Evolutionary conservation across 768 basidiomycete genomes (phyloP).

Genomic region (Trametes coccinea): DNA sequence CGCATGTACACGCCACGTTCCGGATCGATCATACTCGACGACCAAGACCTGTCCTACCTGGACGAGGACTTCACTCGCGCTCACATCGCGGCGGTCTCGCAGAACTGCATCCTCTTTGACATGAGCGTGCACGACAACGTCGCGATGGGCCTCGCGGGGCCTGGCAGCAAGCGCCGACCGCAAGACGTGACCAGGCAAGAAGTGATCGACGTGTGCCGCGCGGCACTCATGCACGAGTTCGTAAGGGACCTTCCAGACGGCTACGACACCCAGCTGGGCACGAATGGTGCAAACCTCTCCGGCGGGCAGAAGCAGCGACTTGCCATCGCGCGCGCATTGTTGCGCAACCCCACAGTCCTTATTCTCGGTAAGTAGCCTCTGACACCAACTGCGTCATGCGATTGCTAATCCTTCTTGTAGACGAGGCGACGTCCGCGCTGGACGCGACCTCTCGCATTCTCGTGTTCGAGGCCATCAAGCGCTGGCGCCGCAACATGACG

Average conservation of each 20-base stretch:
- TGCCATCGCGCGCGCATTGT: conserved; percentile 81
- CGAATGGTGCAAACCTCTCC: conserved; percentile 73
- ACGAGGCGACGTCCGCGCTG: conserved; percentile 81
- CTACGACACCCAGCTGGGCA: conserved; percentile 82
- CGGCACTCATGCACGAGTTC: conserved; percentile 87
- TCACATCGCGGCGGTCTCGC: conserved; percentile 76
- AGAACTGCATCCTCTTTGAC: conserved; percentile 80
- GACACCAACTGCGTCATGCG: neutral
- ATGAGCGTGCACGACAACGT: conserved; percentile 84
- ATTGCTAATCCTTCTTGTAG: conserved; percentile 36
- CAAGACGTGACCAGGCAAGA: conserved; percentile 61
- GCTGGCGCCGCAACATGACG: conserved; percentile 75
- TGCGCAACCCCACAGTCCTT: conserved; percentile 85
- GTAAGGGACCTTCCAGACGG: conserved; percentile 80
- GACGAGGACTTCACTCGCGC: conserved; percentile 67
- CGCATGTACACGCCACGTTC: conserved; percentile 67
- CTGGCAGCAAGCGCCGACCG: conserved; percentile 38
- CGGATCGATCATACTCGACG: conserved; percentile 79
- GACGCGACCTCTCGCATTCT: conserved; percentile 86
- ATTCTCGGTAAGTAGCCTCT: conserved; percentile 72
- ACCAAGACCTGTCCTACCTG: conserved; percentile 74
- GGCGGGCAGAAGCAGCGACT: conserved; percentile 93
- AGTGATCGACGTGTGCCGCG: conserved; percentile 80
- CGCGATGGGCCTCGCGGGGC: conserved; percentile 68
- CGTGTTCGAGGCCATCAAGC: conserved; percentile 72